These are phyloP conservation scores for Boletus speciosus DNA, from an alignment of 768 basidiomycete genomes.

Conservation along the genomic window DNA sequence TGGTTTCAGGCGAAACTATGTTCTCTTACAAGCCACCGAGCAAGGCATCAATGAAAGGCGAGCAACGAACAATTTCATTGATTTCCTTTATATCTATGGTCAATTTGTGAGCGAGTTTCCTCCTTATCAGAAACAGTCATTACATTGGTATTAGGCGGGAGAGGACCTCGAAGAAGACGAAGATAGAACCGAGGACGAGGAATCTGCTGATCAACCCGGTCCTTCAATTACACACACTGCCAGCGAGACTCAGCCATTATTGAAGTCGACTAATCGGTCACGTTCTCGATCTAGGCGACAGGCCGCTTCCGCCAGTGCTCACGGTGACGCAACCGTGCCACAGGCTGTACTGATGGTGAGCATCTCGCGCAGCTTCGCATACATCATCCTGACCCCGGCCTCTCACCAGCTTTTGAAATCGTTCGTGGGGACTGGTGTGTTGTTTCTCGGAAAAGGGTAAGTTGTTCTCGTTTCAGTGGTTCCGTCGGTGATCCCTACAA, in stretches of 20 bases:
- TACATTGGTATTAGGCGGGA: constrained; percentile 59
- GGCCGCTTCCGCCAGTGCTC: constrained; percentile 52
- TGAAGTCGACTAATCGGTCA: constrained; percentile 39
- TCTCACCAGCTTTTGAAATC: constrained; percentile 75
- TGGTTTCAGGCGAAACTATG: constrained; percentile 88
- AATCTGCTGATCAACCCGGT: constrained; percentile 33
- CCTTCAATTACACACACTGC: constrained; percentile 2
- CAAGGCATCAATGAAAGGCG: constrained; percentile 59
- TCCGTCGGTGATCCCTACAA: constrained; percentile 4
- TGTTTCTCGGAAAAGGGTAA: constrained; percentile 94
- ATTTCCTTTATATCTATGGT: constrained; percentile 92
- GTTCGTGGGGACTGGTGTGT: constrained; percentile 92
- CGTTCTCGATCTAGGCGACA: constrained; percentile 55
- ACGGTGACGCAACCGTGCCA: constrained; percentile 84
- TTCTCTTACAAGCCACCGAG: constrained; percentile 68
- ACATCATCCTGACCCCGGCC: constrained; percentile 1
- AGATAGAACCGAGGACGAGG: constrained; percentile 58
- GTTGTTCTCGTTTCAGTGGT: background rate
- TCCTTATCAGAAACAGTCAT: background rate
- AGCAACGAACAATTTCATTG: constrained; percentile 82
- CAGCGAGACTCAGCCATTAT: constrained; percentile 56
- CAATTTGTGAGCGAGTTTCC: constrained; percentile 73
- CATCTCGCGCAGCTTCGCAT: background rate
- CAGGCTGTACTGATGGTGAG: constrained; percentile 92
- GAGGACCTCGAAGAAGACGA: constrained; percentile 90